phyloP scores from a whole-genome alignment of 2,329 filamentous ascomycete species.

The Alternaria sp. region DNA sequence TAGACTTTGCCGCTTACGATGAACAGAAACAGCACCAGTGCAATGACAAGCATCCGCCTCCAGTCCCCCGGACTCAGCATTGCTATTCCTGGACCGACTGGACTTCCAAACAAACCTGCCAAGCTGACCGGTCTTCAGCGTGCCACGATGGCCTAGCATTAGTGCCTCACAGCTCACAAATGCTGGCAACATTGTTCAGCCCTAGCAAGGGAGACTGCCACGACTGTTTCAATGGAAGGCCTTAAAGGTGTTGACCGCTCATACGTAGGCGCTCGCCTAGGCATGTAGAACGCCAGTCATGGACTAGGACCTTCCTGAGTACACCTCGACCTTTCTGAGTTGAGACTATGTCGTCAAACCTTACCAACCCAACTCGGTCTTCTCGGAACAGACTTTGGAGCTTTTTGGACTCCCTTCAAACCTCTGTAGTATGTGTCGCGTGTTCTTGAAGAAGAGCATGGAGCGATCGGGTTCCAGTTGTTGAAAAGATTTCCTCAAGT shows the following conservation, averaged over 20 bases:
- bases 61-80: not conserved
- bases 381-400: not conserved
- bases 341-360: not conserved
- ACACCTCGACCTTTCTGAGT: slow-evolving; percentile 1
- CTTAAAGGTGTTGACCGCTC: slow-evolving; percentile 4
- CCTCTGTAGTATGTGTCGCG: not conserved
- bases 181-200: slow-evolving; percentile 4
- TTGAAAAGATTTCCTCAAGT: not conserved
- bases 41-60: not conserved
- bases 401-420: not conserved
- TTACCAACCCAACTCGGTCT: not conserved
- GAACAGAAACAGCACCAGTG: not conserved
- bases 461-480: not conserved
- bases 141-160: slow-evolving; percentile 14
- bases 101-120: slow-evolving; percentile 1
- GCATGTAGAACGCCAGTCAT: not conserved
- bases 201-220: slow-evolving; percentile 1
- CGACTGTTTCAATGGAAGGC: not conserved
- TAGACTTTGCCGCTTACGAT: not conserved
- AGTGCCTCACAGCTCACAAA: slow-evolving; percentile 4
- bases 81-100: slow-evolving; percentile 17
- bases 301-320: not conserved
- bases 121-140: slow-evolving; percentile 19
- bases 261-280: not conserved
- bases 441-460: not conserved